A percentile compares a stretch with the other conserved stretches of the same genome.
These are phyloP conservation scores for Bacterosira constricta DNA, from an alignment of 108 stramenopile species.

Conservation along the genomic window DNA sequence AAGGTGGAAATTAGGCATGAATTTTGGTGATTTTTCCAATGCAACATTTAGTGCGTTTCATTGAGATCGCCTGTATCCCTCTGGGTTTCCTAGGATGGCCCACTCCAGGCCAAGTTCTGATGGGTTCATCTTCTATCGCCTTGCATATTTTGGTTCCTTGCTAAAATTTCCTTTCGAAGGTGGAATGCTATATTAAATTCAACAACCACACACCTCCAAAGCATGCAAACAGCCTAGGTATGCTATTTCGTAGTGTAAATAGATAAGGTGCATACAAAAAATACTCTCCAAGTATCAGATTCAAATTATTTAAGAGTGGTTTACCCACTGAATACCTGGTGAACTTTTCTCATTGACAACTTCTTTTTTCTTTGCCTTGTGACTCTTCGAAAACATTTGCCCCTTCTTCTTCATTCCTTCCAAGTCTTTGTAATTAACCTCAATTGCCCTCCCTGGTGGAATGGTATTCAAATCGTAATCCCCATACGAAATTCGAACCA, in stretches of 20 bases:
- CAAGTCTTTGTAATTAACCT: conserved; percentile 60
- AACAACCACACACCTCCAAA: too few species aligned
- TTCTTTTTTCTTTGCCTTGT: not conserved
- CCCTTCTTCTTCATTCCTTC: conserved; percentile 58
- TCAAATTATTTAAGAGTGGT: conserved; percentile 13
- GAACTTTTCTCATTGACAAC: not conserved
- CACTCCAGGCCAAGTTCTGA: too few species aligned
- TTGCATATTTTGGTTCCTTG: too few species aligned
- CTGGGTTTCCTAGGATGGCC: too few species aligned
- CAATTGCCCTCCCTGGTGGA: conserved; percentile 74
- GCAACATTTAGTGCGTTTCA: conserved; percentile 79
- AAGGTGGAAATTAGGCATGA: conserved; percentile 67
- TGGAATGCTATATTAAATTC: too few species aligned
- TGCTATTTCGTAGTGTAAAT: too few species aligned
- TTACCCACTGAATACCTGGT: conserved; percentile 33
- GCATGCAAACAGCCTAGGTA: too few species aligned
- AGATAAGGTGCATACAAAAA: too few species aligned
- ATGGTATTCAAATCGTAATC: conserved; percentile 84
- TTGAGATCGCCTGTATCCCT: too few species aligned
- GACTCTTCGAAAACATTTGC: conserved; percentile 14
- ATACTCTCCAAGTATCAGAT: not conserved
- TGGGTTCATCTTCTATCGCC: too few species aligned
- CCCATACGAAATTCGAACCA: conserved; percentile 76
- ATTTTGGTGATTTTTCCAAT: conserved; percentile 79
- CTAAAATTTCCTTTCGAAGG: too few species aligned